Conservation (phyloP, 306 rosid species). For the Cucumis hystrix region DNA sequence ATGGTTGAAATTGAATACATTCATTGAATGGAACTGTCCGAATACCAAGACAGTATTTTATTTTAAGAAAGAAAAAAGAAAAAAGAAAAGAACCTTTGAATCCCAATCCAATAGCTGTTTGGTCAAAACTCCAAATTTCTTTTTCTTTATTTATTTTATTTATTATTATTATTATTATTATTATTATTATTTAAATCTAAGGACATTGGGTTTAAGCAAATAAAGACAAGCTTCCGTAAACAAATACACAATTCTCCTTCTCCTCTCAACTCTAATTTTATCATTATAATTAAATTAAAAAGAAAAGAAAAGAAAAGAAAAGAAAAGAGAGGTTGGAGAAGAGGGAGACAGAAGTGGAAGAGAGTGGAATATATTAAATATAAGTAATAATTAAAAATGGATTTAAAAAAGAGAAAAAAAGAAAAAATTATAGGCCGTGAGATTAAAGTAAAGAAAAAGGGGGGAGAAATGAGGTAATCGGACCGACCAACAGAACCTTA, state of each 20-base stretch:
- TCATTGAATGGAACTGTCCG: background rate
- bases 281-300: too few species aligned
- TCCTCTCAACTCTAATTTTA: too few species aligned
- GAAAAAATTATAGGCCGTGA: background rate
- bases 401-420: background rate
- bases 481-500: conserved; percentile 29
- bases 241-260: background rate
- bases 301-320: background rate
- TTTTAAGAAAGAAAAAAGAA: background rate
- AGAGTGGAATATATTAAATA: background rate
- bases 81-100: background rate
- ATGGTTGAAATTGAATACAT: background rate
- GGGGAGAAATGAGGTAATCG: background rate
- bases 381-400: background rate
- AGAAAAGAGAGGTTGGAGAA: background rate
- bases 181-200: too few species aligned
- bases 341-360: conserved; percentile 5
- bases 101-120: background rate
- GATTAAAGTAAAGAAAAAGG: background rate
- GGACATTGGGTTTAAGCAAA: conserved; percentile 3
- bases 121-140: background rate
- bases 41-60: conserved; percentile 1
- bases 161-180: too few species aligned
- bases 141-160: background rate
- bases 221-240: background rate